A percentile compares a stretch with the other conserved stretches of the same genome.
Conservation (phyloP, 139 green algal genomes). For the Nannochloris sp. region DNA sequence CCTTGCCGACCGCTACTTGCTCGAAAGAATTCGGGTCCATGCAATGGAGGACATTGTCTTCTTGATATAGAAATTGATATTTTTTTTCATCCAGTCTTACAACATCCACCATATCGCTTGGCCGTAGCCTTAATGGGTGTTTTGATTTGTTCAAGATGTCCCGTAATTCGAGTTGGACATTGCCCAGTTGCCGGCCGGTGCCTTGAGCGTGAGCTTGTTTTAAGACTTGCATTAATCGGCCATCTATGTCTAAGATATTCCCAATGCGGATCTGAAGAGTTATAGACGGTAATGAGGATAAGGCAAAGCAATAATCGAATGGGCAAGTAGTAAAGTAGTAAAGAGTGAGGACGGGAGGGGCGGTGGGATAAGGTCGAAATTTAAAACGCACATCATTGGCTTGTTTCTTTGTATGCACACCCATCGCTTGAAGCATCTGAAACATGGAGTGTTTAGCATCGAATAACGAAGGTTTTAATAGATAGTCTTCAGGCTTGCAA, state of each 20-base stretch:
- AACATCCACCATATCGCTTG: slow-evolving; percentile 35
- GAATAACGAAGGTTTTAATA: no score
- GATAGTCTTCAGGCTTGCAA: no score
- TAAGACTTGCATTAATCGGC: slow-evolving; percentile 30
- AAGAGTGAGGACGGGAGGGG: not conserved
- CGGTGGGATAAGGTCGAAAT: not conserved
- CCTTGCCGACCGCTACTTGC: slow-evolving; percentile 25
- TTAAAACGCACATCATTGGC: slow-evolving; percentile 27
- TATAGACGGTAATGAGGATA: not conserved
- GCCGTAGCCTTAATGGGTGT: slow-evolving; percentile 15
- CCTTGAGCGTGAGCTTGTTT: slow-evolving; percentile 25
- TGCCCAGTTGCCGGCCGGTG: slow-evolving; percentile 32
- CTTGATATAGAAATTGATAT: slow-evolving; percentile 33
- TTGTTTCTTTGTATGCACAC: slow-evolving; percentile 25
- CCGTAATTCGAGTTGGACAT: slow-evolving; percentile 40
- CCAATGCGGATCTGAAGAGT: slow-evolving; percentile 26
- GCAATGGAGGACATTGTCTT: slow-evolving; percentile 26
- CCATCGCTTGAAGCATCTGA: no score
- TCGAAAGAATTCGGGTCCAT: slow-evolving; percentile 37
- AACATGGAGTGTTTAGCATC: no score
- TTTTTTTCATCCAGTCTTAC: slow-evolving; percentile 25
- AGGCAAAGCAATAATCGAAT: not conserved
- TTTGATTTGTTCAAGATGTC: slow-evolving; percentile 32
- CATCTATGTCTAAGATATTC: slow-evolving; percentile 37
- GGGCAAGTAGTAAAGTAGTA: not conserved